Evolutionary conservation across 345 rosid genomes (phyloP).

Genomic region (Nasturtium officinale): DNA sequence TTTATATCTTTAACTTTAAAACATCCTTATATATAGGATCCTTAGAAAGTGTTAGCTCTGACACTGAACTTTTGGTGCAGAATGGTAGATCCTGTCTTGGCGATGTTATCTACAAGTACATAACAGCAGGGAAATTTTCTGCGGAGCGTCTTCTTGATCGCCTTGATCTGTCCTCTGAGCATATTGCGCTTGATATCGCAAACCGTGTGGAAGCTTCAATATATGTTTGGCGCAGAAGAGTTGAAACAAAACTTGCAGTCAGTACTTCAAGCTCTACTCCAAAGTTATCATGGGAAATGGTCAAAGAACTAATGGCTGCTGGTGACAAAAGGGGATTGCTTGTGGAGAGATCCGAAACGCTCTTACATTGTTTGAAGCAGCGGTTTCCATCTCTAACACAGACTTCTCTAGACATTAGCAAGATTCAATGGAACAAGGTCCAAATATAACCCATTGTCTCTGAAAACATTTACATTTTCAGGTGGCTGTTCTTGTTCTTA

Average conservation of each 20-base stretch:
- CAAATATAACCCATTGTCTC: neutral
- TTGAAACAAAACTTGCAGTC: conserved; percentile 55
- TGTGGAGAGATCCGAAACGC: conserved; percentile 89
- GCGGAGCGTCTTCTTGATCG: conserved; percentile 85
- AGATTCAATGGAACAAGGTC: conserved; percentile 95
- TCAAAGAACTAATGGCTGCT: conserved; percentile 83
- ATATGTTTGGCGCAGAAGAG: conserved; percentile 79
- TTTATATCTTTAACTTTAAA: conserved; percentile 17
- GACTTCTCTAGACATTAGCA: conserved; percentile 84
- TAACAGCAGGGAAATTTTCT: conserved; percentile 82
- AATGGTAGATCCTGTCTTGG: conserved; percentile 89
- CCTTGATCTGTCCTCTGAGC: conserved; percentile 91
- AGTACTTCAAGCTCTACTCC: conserved; percentile 57
- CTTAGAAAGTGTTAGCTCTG: neutral
- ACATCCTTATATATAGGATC: neutral
- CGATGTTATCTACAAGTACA: conserved; percentile 74
- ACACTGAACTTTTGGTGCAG: conserved; percentile 46
- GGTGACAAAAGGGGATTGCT: conserved; percentile 85
- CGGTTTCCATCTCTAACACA: conserved; percentile 87
- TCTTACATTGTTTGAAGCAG: conserved; percentile 88
- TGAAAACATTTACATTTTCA: neutral
- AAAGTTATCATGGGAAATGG: conserved; percentile 88
- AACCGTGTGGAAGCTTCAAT: conserved; percentile 87
- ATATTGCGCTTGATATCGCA: conserved; percentile 80
- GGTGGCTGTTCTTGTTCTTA: conserved; percentile 12